A percentile compares a stretch with the other conserved stretches of the same genome.
These are phyloP conservation scores for Scenedesmus sp. DNA, from an alignment of 163 green algal species.

Conservation along the genomic window DNA sequence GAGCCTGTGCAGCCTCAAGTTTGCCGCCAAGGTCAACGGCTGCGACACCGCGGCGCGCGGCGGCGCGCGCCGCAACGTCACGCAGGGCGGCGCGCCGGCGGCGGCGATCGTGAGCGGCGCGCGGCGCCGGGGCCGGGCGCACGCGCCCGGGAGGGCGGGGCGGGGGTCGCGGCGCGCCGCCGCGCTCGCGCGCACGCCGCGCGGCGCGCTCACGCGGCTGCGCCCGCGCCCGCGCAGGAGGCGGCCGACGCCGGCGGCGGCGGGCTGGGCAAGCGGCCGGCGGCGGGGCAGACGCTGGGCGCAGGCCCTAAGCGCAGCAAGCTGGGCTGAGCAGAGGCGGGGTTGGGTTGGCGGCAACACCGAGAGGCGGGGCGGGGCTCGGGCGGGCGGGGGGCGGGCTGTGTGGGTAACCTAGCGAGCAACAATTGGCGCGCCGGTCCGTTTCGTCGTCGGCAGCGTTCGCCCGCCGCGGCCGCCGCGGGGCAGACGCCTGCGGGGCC, in stretches of 20 bases:
- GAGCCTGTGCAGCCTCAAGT: conserved; percentile 91
- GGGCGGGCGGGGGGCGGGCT: too few species aligned
- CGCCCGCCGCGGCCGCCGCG: too few species aligned
- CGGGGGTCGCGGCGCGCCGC: background rate
- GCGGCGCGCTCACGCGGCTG: background rate
- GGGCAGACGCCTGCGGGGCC: too few species aligned
- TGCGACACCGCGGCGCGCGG: conserved; percentile 83
- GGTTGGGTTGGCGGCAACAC: too few species aligned
- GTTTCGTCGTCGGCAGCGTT: too few species aligned
- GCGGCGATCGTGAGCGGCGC: conserved; percentile 7
- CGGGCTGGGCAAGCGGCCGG: conserved; percentile 29
- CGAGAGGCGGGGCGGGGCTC: too few species aligned
- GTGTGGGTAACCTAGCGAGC: too few species aligned
- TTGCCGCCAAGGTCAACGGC: conserved; percentile 92
- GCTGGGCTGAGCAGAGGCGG: conserved; percentile 3
- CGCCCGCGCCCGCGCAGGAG: too few species aligned
- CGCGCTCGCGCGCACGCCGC: background rate
- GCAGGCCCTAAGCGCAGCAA: conserved; percentile 43
- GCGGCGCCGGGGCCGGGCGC: background rate
- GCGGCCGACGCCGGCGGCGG: background rate
- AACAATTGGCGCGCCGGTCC: too few species aligned
- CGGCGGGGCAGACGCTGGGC: conserved; percentile 17
- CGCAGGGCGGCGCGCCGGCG: background rate
- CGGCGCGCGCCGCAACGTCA: conserved; percentile 73
- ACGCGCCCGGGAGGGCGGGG: background rate